Conservation (phyloP, 192 early-diverging fungal genomes). For the Coemansia biformis region DNA sequence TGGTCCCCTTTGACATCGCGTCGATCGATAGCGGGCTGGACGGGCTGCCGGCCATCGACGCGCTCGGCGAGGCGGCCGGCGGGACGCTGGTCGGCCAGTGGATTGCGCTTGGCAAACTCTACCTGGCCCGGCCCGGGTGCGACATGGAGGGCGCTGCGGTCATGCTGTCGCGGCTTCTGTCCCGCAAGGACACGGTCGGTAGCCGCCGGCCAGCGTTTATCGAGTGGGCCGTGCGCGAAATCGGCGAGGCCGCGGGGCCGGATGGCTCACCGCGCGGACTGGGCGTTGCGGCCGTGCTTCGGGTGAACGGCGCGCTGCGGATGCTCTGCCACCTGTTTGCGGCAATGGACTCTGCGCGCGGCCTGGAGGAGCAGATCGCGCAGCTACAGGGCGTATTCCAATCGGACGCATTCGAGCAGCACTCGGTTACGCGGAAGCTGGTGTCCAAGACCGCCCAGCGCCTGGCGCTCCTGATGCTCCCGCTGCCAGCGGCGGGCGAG, state of each 20-base stretch:
- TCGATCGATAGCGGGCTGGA: constrained; percentile 69
- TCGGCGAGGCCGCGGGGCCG: constrained; percentile 12
- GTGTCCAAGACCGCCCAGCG: constrained; percentile 79
- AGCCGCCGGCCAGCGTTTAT: constrained; percentile 63
- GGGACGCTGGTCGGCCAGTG: constrained; percentile 62
- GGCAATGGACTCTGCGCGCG: constrained; percentile 27
- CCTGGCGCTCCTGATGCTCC: constrained; percentile 72
- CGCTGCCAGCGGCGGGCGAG: constrained; percentile 54
- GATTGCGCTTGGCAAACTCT: constrained; percentile 61
- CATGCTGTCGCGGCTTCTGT: constrained; percentile 75
- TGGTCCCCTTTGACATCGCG: constrained; percentile 92
- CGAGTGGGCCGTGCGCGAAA: constrained; percentile 57
- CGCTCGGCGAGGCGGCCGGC: neutral
- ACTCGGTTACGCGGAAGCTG: constrained; percentile 74
- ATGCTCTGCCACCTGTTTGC: constrained; percentile 39
- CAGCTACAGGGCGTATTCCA: constrained; percentile 34
- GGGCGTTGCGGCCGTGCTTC: constrained; percentile 19
- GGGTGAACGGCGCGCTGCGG: constrained; percentile 41
- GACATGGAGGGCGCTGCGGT: constrained; percentile 83
- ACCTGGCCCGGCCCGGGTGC: constrained; percentile 68
- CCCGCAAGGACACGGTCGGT: constrained; percentile 67
- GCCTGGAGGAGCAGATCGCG: constrained; percentile 12
- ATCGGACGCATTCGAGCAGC: constrained; percentile 54
- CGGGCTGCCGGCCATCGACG: constrained; percentile 11
- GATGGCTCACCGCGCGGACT: constrained; percentile 1